A percentile compares a stretch with the other conserved stretches of the same genome.
Conservation (phyloP, 1,284 basidiomycete genomes). For the Melampsora americana region DNA sequence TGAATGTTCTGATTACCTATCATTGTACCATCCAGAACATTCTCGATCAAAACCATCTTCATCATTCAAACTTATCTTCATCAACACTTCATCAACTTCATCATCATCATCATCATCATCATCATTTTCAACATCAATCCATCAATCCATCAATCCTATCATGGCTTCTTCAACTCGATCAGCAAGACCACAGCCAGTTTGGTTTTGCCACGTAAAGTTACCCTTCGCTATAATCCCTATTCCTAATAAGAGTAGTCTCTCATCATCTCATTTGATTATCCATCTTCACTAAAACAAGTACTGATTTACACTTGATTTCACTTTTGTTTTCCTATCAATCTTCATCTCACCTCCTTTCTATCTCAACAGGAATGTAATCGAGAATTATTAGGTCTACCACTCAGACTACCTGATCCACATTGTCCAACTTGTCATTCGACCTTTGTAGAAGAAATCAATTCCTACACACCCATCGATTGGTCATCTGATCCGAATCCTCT, state of each 20-base stretch:
- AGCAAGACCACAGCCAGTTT: neutral
- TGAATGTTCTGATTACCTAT: no score
- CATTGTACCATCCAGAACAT: no score
- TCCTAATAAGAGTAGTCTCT: neutral
- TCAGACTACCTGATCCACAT: conserved; percentile 28
- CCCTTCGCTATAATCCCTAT: conserved; percentile 10
- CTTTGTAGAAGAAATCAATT: conserved; percentile 39
- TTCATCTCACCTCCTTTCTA: neutral
- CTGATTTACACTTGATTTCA: neutral
- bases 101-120: neutral
- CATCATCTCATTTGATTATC: neutral
- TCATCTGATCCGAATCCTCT: neutral
- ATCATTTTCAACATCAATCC: neutral
- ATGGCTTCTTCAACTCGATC: conserved; percentile 2
- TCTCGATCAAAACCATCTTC: no score
- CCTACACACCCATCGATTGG: neutral
- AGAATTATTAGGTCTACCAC: conserved; percentile 5
- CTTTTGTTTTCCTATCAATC: no score
- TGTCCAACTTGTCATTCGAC: conserved; percentile 27
- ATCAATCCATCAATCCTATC: neutral
- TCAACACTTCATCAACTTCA: no score
- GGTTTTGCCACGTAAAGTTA: conserved; percentile 9
- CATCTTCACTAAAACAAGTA: neutral
- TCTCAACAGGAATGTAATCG: conserved; percentile 11
- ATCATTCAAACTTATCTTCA: no score